Base-by-base conservation (phyloP, 2,329 filamentous ascomycete genomes). In the Venturia asperata region DNA sequence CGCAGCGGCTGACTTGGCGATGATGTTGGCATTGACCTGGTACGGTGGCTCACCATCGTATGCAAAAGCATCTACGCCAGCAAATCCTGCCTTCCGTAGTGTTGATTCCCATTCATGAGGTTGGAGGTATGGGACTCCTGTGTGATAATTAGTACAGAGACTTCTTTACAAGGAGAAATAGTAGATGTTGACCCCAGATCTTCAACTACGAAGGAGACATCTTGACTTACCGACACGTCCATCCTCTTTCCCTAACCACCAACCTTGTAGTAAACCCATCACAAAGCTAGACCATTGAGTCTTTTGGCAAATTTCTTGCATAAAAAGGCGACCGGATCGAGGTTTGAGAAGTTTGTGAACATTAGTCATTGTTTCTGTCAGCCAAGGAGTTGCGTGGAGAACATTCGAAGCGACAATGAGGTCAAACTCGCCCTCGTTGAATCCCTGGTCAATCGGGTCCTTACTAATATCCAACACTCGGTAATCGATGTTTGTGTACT, bases 401-500 rank as follows among this genome's bases (percentile, higher is more conserved):
- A 73, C 71, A 34, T 71, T 70, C 6, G 67, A 64, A 19, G 71
- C 71, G 30, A 73, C 68, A 15, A 73, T 67, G 58, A 72, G 39
- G 56, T 73, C 72, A 45, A 70, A 70, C 21, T 65, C 58, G 15
- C 64, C 67, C 1, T 39, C 62, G 37, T 71, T 65, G n/a, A 62
- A 69, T 21, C 61, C 66, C 52, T 67, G 66, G 9, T 52, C 47
- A 6, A 55, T 39, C 5, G 62, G 65, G 42, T 66, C 64, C 42
- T 60, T 30, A 15, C 55, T 52, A 41, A 67, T 64, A 61, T 67
- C 49, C 17, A 67, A 61, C 11, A 27, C 45, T 13, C 37, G 27
- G 55, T 45, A 67, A 11, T 62, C 24, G 45, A 42, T 13, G 21
- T 58, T 45, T 5, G 17, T n/a, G 17, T 56, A 63, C 10, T 66